Evolutionary conservation across 495 filamentous ascomycete genomes (phyloP).

Genomic region (Thozetella sp.): DNA sequence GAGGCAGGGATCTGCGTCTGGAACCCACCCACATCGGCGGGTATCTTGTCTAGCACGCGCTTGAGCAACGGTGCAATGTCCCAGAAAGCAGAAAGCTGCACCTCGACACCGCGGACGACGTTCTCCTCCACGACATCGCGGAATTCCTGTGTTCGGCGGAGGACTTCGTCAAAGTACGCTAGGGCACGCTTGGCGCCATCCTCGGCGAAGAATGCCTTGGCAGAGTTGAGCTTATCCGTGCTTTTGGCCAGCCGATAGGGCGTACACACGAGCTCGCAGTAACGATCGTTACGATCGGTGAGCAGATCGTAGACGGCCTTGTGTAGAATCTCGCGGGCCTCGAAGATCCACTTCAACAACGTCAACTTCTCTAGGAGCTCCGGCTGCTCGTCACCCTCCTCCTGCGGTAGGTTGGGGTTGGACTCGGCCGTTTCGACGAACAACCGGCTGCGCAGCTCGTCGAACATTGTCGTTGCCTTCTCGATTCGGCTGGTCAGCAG

Average conservation of each 20-base stretch:
- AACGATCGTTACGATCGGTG: slow-evolving; percentile 80
- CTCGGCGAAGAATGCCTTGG: slow-evolving; percentile 76
- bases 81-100: slow-evolving; percentile 93
- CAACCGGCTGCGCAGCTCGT: slow-evolving; percentile 68
- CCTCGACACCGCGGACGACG: slow-evolving; percentile 83
- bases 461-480: slow-evolving; percentile 65
- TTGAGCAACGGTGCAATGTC: slow-evolving; percentile 88
- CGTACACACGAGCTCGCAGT: slow-evolving; percentile 75
- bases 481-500: slow-evolving; percentile 67
- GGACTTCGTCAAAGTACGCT: slow-evolving; percentile 64
- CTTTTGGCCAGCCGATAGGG: slow-evolving; percentile 75
- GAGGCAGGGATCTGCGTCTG: slow-evolving; percentile 68
- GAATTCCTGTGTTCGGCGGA: slow-evolving; percentile 77
- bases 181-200: slow-evolving; percentile 71
- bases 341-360: slow-evolving; percentile 95
- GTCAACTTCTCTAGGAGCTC: slow-evolving; percentile 94
- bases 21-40: slow-evolving; percentile 49
- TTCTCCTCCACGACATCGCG: slow-evolving; percentile 81
- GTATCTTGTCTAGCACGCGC: slow-evolving; percentile 76
- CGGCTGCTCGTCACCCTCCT: slow-evolving; percentile 93
- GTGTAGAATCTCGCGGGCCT: slow-evolving; percentile 85
- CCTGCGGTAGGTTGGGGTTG: slow-evolving; percentile 81
- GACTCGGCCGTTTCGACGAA: slow-evolving; percentile 72
- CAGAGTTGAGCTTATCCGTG: slow-evolving; percentile 73
- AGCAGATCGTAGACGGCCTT: slow-evolving; percentile 82